Evolutionary conservation across 2,329 filamentous ascomycete genomes (phyloP), one percentile per base, ranked within the genome.

Genomic region (Orbilia brochopaga): DNA sequence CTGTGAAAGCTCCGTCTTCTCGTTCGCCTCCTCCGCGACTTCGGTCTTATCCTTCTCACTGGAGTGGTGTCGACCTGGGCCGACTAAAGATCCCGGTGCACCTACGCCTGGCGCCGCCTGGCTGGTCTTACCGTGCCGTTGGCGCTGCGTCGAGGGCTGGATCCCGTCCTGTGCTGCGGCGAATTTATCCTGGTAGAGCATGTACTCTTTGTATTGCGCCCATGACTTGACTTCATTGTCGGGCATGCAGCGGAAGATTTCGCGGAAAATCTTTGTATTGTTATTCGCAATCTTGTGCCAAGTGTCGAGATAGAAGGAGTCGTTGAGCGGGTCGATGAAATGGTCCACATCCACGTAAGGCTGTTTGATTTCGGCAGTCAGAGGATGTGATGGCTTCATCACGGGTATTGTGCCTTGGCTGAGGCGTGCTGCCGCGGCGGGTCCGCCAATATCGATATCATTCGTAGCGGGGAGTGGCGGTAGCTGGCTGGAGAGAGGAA

Each of bases 231-330:
- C 94, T 78, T 97, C 91, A 57, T 88, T 97, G 79, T 99, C 94
- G 0, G 94, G 94, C 90, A 96, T 95, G 80, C 92, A 97, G 52
- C 92, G 88, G 82, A 99, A 99, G 7, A 99, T 93, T 73, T 90
- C 87, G 32, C 94, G 89, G 81, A 90, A 99, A 53, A 99, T 85
- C 78, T 92, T 93, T 1, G 94, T 99, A 79, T 99, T 99, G 82
- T 97, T 97, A 74, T 90, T 87, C 0, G 94, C 94, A 59, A 92
- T 87, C 17, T 87, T 85, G 74, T 89, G 88, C 95, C 95, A 99
- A 1, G 91, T 87, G 73, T 96, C 90, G 51, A 94, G 86, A 78
- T 91, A 90, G 80, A 99, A 99, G 1, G 84, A 82, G 60, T 91
- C 85, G 66, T 88, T 88, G 44, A 99, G 81, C 0, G 95, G 94